Conservation (phyloP, 2,329 filamentous ascomycete species). For the Amesomyces nigricolor region DNA sequence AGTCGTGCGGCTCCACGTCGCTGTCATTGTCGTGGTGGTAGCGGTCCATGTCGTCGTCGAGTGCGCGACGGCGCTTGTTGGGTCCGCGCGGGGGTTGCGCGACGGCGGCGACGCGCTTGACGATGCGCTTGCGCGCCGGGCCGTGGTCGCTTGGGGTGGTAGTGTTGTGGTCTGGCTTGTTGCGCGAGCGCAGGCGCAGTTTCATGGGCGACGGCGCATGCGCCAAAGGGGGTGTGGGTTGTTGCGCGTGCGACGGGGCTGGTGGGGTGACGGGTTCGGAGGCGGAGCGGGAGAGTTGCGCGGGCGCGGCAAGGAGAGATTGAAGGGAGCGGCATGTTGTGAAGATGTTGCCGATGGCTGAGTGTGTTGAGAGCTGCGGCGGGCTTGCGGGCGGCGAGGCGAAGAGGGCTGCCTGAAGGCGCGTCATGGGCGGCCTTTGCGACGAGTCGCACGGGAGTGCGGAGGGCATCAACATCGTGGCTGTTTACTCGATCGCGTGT, state of each 20-base stretch:
- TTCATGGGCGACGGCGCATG: conserved; percentile 45
- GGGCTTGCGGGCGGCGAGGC: conserved; percentile 56
- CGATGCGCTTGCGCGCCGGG: conserved; percentile 42
- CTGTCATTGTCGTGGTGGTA: conserved; percentile 30
- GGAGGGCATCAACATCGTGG: conserved; percentile 53
- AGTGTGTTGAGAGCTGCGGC: conserved; percentile 41
- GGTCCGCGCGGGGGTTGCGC: conserved; percentile 35
- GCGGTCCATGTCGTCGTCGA: conserved; percentile 43
- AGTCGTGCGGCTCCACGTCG: conserved; percentile 18
- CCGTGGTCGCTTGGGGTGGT: conserved; percentile 28
- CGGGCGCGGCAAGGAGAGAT: conserved; percentile 46
- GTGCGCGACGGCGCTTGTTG: conserved; percentile 49
- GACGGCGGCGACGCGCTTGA: conserved; percentile 39
- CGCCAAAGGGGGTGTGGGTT: conserved; percentile 52
- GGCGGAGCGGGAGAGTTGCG: conserved; percentile 26
- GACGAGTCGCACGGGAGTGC: conserved; percentile 53
- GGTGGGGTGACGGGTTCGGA: conserved; percentile 40
- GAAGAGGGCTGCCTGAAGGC: conserved; percentile 46
- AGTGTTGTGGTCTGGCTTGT: conserved; percentile 21
- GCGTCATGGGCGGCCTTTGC: conserved; percentile 39
- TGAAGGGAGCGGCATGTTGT: conserved; percentile 57
- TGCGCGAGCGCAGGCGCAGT: conserved; percentile 50
- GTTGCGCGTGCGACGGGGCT: conserved; percentile 33
- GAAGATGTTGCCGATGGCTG: conserved; percentile 50
- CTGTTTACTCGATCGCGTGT: not conserved